Percentiles rank a stretch among this genome's conserved stretches.
These are phyloP conservation scores for Hirsutella minnesotensis DNA, from an alignment of 2,329 filamentous ascomycete genomes.

Conservation along the genomic window DNA sequence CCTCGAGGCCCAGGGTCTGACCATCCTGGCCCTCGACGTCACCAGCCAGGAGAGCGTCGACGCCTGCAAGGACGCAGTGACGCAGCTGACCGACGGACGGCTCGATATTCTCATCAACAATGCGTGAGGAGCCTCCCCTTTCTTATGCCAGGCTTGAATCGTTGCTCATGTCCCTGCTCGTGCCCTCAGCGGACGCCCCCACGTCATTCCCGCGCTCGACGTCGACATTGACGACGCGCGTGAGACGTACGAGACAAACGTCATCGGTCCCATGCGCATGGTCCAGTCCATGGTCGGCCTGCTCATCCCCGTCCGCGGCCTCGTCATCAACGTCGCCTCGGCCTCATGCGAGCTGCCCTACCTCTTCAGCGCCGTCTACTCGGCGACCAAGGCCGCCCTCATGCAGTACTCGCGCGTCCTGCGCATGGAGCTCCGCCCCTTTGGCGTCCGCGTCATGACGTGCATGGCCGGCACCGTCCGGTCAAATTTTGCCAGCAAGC, in stretches of 20 bases:
- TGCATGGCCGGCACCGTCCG: constrained; percentile 42
- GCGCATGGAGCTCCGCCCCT: constrained; percentile 40
- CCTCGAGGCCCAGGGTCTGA: constrained; percentile 34
- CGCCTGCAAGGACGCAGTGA: constrained; percentile 32
- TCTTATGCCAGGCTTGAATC: too few species aligned
- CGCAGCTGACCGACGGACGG: constrained; percentile 34
- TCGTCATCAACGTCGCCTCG: constrained; percentile 45
- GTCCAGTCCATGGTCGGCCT: constrained; percentile 36
- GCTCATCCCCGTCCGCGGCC: constrained; percentile 36
- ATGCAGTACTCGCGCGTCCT: constrained; percentile 40
- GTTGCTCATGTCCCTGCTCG: too few species aligned
- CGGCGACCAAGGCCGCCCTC: constrained; percentile 43
- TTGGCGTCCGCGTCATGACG: constrained; percentile 46
- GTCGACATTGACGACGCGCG: constrained; percentile 40
- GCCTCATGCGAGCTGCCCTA: constrained; percentile 38
- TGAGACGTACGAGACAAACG: constrained; percentile 43
- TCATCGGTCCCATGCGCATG: constrained; percentile 46
- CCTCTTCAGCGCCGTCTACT: constrained; percentile 41
- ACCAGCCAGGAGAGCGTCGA: constrained; percentile 38
- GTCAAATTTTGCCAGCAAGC: constrained; percentile 34
- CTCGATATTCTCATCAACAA: constrained; percentile 52
- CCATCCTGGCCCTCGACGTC: constrained; percentile 39
- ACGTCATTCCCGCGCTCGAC: constrained; percentile 41
- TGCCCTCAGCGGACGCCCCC: constrained; percentile 32
- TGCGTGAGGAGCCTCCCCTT: constrained; percentile 25